These are phyloP conservation scores for Lenwebbia sp. DNA, from an alignment of 345 rosid genomes.

Conservation along the genomic window DNA sequence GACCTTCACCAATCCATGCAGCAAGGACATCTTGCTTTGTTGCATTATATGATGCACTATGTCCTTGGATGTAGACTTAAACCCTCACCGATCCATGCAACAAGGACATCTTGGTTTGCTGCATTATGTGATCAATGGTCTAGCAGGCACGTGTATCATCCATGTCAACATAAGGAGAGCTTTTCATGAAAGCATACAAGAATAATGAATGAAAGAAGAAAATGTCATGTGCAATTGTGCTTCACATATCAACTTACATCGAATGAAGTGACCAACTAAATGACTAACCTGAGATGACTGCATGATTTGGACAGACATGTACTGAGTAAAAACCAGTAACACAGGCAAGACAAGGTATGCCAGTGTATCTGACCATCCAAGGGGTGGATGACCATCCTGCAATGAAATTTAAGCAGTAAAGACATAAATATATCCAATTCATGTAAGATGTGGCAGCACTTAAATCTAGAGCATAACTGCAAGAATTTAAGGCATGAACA, in stretches of 20 bases:
- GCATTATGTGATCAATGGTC: background rate
- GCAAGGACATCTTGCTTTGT: background rate
- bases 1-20: background rate
- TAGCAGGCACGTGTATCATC: background rate
- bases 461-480: background rate
- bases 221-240: background rate
- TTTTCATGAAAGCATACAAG: background rate
- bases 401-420: background rate
- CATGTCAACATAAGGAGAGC: background rate
- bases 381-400: constrained; percentile 98
- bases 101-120: background rate
- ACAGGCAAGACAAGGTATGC: constrained; percentile 92
- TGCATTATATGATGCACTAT: background rate
- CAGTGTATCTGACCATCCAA: constrained; percentile 85
- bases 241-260: background rate
- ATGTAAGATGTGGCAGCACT: background rate
- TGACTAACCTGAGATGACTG: constrained; percentile 69
- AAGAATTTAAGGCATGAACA: background rate
- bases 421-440: background rate
- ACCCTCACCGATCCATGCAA: background rate
- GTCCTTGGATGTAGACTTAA: background rate
- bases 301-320: constrained; percentile 77
- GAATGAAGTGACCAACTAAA: background rate
- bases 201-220: background rate
- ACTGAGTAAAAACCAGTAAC: constrained; percentile 64